Evolutionary conservation across 495 filamentous ascomycete species (phyloP).

Genomic region (Penicillium arizonense): DNA sequence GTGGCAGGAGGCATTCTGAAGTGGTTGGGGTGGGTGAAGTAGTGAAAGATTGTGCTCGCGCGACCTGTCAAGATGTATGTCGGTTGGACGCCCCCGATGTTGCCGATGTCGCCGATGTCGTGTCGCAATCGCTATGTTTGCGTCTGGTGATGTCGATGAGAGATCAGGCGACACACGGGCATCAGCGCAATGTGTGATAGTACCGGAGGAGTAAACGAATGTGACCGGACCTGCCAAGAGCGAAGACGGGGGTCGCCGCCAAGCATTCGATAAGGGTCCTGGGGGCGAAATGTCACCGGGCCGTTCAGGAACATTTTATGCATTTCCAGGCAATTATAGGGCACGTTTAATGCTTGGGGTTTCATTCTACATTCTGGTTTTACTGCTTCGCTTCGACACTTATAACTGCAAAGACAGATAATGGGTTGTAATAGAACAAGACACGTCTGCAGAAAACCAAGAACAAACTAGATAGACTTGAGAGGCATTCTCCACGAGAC

Average conservation of each 20-base stretch:
- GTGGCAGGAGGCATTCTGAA: slow-evolving; percentile 10
- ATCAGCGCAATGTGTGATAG: slow-evolving; percentile 2
- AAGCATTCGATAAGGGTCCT: slow-evolving; percentile 17
- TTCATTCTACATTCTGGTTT: too few relatives aligned
- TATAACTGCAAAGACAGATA: too few relatives aligned
- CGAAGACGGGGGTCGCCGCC: slow-evolving; percentile 9
- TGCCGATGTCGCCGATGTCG: neutral
- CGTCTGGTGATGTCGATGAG: neutral
- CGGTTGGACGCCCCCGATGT: neutral
- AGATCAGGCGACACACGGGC: neutral
- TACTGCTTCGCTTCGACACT: too few relatives aligned
- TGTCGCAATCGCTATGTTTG: slow-evolving; percentile 3
- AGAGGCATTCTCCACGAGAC: neutral
- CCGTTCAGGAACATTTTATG: too few relatives aligned
- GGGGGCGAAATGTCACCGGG: neutral
- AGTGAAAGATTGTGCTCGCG: neutral
- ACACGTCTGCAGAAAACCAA: neutral
- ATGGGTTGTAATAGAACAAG: neutral
- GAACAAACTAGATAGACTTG: neutral
- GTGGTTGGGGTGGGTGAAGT: neutral
- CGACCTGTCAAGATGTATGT: neutral
- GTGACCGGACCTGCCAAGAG: slow-evolving; percentile 1
- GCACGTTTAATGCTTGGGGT: too few relatives aligned
- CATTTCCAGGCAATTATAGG: too few relatives aligned
- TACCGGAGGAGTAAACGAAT: neutral